phyloP scores from a whole-genome alignment of 139 green algal genomes.

The Chloropicon primus region DNA sequence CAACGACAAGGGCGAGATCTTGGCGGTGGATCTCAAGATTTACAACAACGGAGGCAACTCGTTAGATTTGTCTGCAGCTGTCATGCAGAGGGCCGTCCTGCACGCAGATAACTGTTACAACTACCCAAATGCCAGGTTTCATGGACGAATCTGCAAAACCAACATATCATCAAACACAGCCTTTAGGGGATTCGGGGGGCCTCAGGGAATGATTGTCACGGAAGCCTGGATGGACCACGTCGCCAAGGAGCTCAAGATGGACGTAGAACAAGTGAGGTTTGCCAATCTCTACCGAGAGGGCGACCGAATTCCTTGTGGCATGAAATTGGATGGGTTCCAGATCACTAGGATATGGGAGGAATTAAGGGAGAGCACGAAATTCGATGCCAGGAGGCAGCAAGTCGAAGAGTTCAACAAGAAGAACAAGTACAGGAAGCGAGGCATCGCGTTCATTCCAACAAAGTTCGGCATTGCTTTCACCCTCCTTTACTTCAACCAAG shows the following conservation, averaged over 20 bases:
- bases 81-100: conserved; percentile 84
- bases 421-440: conserved; percentile 67
- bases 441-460: conserved; percentile 70
- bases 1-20: conserved; percentile 39
- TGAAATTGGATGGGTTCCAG: conserved; percentile 33
- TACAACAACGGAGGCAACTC: conserved; percentile 81
- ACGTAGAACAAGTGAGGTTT: conserved; percentile 25
- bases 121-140: conserved; percentile 46
- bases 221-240: conserved; percentile 77
- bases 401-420: conserved; percentile 47
- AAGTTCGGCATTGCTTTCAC: conserved; percentile 97
- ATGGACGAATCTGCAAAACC: conserved; percentile 63
- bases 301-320: conserved; percentile 66
- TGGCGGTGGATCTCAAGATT: conserved; percentile 64
- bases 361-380: conserved; percentile 16
- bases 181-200: conserved; percentile 87
- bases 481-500: conserved; percentile 56
- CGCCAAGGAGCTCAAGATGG: conserved; percentile 20
- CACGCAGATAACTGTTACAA: conserved; percentile 65
- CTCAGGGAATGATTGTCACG: conserved; percentile 37
- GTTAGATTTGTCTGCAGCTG: conserved; percentile 56
- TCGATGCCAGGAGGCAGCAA: not conserved
- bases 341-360: conserved; percentile 40
- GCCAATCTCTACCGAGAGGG: conserved; percentile 72
- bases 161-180: conserved; percentile 85